These are phyloP conservation scores for Fusarium sp. DNA, from an alignment of 2,329 filamentous ascomycete genomes.

Conservation along the genomic window DNA sequence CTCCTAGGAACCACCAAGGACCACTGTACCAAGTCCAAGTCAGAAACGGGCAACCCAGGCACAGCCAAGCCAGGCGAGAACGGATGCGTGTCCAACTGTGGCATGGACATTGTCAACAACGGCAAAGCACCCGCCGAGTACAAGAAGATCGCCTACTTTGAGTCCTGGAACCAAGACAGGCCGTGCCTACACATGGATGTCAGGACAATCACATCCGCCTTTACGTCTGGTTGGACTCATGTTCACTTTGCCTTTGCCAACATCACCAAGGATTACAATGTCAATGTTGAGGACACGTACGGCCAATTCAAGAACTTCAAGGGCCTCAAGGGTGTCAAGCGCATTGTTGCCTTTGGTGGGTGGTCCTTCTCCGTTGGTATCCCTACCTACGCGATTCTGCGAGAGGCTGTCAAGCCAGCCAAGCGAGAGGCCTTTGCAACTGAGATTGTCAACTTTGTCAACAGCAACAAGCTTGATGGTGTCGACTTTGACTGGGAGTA, in stretches of 20 bases:
- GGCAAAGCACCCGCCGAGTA: conserved; percentile 4
- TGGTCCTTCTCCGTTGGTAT: conserved; percentile 41
- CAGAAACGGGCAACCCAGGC: conserved; percentile 50
- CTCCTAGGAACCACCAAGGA: conserved; percentile 49
- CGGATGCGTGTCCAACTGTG: conserved; percentile 48
- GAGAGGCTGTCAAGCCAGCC: conserved; percentile 21
- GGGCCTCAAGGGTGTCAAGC: conserved; percentile 30
- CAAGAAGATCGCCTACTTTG: conserved; percentile 43
- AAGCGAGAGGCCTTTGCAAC: conserved; percentile 50
- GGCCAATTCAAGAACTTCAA: conserved; percentile 38
- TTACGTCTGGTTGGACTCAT: conserved; percentile 43
- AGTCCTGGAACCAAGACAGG: conserved; percentile 49
- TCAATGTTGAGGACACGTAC: conserved; percentile 29
- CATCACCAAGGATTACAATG: conserved; percentile 38
- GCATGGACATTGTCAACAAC: conserved; percentile 38
- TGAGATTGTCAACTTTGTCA: conserved; percentile 52
- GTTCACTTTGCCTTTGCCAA: conserved; percentile 53
- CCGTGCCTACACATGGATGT: conserved; percentile 45
- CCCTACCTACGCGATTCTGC: conserved; percentile 29
- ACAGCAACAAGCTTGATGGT: conserved; percentile 52
- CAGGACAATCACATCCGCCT: conserved; percentile 21
- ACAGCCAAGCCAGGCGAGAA: conserved; percentile 47
- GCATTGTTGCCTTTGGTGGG: conserved; percentile 46
- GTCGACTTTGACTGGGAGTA: conserved; percentile 60
- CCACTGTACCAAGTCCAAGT: conserved; percentile 50